These are phyloP conservation scores for Mycena amicta DNA, from an alignment of 768 basidiomycete species.

Conservation along the genomic window DNA sequence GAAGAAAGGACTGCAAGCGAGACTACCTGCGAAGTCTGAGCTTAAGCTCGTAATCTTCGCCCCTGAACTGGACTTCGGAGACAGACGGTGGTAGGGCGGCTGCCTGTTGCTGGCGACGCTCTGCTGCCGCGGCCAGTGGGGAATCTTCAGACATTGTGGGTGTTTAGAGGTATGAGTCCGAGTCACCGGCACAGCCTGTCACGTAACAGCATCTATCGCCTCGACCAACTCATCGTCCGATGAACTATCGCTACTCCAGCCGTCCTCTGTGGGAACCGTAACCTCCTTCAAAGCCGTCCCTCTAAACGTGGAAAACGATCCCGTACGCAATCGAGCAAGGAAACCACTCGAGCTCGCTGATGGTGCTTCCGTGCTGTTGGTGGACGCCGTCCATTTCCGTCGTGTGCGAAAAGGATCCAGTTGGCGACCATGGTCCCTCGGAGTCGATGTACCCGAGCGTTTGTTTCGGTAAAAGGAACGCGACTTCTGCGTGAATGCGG, in stretches of 20 bases:
- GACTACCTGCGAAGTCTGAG: slow-evolving; percentile 74
- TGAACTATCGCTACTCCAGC: slow-evolving; percentile 66
- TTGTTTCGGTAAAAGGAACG: slow-evolving; percentile 50
- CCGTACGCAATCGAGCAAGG: slow-evolving; percentile 45
- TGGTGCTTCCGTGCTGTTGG: slow-evolving; percentile 5
- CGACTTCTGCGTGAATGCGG: slow-evolving; percentile 62
- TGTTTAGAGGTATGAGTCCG: slow-evolving; percentile 9
- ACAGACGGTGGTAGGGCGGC: slow-evolving; percentile 40
- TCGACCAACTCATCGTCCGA: slow-evolving; percentile 45
- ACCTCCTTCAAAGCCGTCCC: slow-evolving; percentile 35
- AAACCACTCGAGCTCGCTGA: slow-evolving; percentile 31
- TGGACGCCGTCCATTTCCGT: slow-evolving; percentile 51
- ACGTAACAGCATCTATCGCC: slow-evolving; percentile 6
- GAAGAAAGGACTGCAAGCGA: too few relatives aligned
- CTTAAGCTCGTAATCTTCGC: slow-evolving; percentile 64
- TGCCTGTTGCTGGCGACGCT: slow-evolving; percentile 41
- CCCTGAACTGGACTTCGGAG: neutral
- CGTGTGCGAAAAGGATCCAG: slow-evolving; percentile 47
- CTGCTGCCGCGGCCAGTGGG: slow-evolving; percentile 42
- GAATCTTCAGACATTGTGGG: slow-evolving; percentile 1
- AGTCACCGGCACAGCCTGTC: neutral
- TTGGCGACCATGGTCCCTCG: slow-evolving; percentile 29
- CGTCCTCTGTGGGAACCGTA: slow-evolving; percentile 32
- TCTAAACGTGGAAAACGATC: slow-evolving; percentile 47
- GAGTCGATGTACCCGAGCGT: slow-evolving; percentile 42